Percentiles rank a stretch among this genome's conserved stretches.
Evolutionary conservation across 108 stramenopile genomes (phyloP).

Genomic region (Skeletonema potamos): DNA sequence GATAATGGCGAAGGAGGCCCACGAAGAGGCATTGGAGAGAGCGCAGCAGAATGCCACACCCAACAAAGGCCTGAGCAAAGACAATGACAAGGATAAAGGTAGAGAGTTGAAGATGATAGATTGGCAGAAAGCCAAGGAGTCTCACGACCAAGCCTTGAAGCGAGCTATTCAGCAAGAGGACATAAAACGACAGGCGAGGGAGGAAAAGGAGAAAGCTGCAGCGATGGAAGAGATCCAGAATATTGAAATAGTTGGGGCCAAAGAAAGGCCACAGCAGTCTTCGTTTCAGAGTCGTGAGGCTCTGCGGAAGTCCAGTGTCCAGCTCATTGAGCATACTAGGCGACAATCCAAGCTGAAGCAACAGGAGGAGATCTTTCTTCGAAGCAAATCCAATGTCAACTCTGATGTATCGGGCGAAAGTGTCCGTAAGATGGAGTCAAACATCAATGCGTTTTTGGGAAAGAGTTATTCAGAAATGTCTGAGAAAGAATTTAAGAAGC

Average conservation of each 20-base stretch:
- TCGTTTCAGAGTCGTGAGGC: background rate
- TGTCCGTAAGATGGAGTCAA: background rate
- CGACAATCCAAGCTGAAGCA: background rate
- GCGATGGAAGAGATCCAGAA: slow-evolving; percentile 15
- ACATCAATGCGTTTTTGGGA: slow-evolving; percentile 11
- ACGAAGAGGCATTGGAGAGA: slow-evolving; percentile 24
- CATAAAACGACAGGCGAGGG: slow-evolving; percentile 12
- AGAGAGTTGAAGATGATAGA: background rate
- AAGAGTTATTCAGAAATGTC: slow-evolving; percentile 30
- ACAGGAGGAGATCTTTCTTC: background rate
- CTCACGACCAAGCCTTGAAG: background rate
- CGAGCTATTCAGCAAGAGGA: slow-evolving; percentile 13
- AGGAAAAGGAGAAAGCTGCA: slow-evolving; percentile 12
- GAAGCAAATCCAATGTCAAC: background rate
- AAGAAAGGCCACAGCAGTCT: background rate
- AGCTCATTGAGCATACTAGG: background rate
- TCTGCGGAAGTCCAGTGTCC: background rate
- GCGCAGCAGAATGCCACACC: background rate
- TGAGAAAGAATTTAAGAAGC: slow-evolving; percentile 37
- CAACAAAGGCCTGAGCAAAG: background rate
- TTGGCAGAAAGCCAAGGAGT: background rate
- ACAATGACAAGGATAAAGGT: background rate
- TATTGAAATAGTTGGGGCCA: slow-evolving; percentile 2
- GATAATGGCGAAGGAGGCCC: slow-evolving; percentile 32
- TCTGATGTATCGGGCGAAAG: background rate